phyloP scores from a whole-genome alignment of 2,329 filamentous ascomycete species.

The Alternaria alternata region DNA sequence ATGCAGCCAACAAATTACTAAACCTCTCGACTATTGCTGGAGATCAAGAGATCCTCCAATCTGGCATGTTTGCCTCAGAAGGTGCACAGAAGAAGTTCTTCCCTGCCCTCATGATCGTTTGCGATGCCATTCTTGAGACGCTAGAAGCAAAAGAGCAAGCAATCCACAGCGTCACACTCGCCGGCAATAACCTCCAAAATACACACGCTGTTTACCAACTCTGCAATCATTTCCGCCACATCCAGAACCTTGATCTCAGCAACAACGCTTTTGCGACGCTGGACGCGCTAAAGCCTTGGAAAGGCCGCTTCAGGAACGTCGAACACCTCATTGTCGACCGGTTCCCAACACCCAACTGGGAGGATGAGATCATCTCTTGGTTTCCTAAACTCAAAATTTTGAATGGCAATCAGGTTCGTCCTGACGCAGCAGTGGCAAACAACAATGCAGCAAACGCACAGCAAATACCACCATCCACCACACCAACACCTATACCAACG shows the following conservation, averaged over 20 bases:
- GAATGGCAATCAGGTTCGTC: conserved; percentile 77
- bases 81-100: conserved; percentile 86
- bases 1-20: conserved; percentile 74
- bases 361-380: conserved; percentile 76
- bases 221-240: conserved; percentile 79
- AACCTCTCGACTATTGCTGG: conserved; percentile 80
- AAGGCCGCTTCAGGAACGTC: conserved; percentile 77
- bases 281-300: conserved; percentile 76
- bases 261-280: conserved; percentile 78
- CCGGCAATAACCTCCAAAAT: conserved; percentile 78
- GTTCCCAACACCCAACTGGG: conserved; percentile 60
- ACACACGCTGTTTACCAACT: conserved; percentile 77
- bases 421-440: conserved; percentile 63
- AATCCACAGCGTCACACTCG: conserved; percentile 82
- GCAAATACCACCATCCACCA: conserved; percentile 25
- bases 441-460: conserved; percentile 11
- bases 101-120: conserved; percentile 87
- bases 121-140: conserved; percentile 78
- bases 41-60: conserved; percentile 74
- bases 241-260: conserved; percentile 89
- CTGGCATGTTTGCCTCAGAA: conserved; percentile 77
- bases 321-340: conserved; percentile 77
- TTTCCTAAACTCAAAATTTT: conserved; percentile 82
- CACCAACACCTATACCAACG: conserved; percentile 11
- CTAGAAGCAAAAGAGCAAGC: conserved; percentile 76